Base-by-base conservation (phyloP, 495 filamentous ascomycete genomes). In the Penicillium salamii region DNA sequence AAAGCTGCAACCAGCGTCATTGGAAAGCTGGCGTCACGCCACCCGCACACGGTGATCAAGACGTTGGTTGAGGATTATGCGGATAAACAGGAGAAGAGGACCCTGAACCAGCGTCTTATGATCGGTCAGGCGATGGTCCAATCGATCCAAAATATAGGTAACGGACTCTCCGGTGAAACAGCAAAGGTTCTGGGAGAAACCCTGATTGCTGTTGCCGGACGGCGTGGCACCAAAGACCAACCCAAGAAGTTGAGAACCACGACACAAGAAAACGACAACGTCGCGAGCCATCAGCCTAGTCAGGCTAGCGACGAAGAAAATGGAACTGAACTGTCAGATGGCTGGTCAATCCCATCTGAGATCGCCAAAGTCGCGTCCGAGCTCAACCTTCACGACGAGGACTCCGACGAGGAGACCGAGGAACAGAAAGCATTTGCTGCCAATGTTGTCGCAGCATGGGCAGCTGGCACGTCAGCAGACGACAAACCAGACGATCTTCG, bases 371-470 rank as follows among this genome's bases (percentile, higher is more conserved):
- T 35, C 23, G 46, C 35, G 7, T 31, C 46, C 5, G 46, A 48
- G 14, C 35, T 48, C 4, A 28, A 40, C 13, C 17, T 32, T 18
- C 5, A 17, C 11, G 59, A 67, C 1, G 70, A 58, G 0, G 70
- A 78, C 19, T 72, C 70, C 1, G 71, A 76, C 6, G 49, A 55
- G 5, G 71, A 79, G 11, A 57, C 73, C 2, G 66, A 77, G 3
- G 71, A 76, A 32, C 75, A 80, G 53, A 68, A 78, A 18, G 77
- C 76, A 3, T 65, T 82, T 9, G 69, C 86, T 0, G 76, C 77
- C 13, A 77, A 78, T 38, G 88, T 95, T 31, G 75, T 95, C 2
- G 68, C 76, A 5, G 86, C 86, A 5, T 96, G 90, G 90, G 80
- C 84, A 43, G 77, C 77, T 34, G 86, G 79, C 42, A 79, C 82